Evolutionary conservation across 345 rosid species (phyloP).

Genomic region (Linum usitatissimum): DNA sequence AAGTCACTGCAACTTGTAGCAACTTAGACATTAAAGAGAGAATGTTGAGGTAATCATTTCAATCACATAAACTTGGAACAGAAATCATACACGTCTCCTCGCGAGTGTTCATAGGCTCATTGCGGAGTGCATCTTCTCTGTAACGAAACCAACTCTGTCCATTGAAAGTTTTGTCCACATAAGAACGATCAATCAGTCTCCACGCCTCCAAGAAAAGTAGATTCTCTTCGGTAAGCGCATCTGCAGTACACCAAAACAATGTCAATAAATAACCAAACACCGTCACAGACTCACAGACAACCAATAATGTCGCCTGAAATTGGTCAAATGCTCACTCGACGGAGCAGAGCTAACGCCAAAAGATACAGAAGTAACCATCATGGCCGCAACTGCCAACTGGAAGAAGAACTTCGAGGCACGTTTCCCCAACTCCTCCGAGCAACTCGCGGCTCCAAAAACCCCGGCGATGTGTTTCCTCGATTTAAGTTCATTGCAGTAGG

Average conservation of each 20-base stretch:
- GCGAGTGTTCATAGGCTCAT: constrained; percentile 77
- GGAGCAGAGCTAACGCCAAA: constrained; percentile 36
- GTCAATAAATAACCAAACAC: neutral
- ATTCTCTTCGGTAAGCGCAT: constrained; percentile 79
- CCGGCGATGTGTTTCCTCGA: constrained; percentile 16
- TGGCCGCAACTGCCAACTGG: constrained; percentile 31
- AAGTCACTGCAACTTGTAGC: constrained; percentile 2
- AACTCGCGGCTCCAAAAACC: constrained; percentile 14
- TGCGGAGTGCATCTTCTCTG: constrained; percentile 76
- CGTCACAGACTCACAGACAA: constrained; percentile 3
- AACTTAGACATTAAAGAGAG: neutral
- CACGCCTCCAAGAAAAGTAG: constrained; percentile 90
- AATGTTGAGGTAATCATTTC: too few relatives aligned
- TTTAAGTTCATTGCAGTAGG: constrained; percentile 15
- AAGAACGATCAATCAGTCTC: constrained; percentile 93
- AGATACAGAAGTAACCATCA: constrained; percentile 58
- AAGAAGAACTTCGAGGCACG: constrained; percentile 32
- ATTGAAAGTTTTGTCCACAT: constrained; percentile 76
- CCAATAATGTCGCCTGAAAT: neutral
- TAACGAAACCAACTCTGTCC: constrained; percentile 98
- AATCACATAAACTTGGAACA: neutral
- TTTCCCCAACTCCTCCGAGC: constrained; percentile 28
- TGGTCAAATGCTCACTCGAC: constrained; percentile 43
- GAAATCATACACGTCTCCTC: constrained; percentile 68
- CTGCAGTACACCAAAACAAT: constrained; percentile 19